Evolutionary conservation across 345 rosid species (phyloP), one percentile per base, ranked within the genome.

Genomic region (Populus deltoides): DNA sequence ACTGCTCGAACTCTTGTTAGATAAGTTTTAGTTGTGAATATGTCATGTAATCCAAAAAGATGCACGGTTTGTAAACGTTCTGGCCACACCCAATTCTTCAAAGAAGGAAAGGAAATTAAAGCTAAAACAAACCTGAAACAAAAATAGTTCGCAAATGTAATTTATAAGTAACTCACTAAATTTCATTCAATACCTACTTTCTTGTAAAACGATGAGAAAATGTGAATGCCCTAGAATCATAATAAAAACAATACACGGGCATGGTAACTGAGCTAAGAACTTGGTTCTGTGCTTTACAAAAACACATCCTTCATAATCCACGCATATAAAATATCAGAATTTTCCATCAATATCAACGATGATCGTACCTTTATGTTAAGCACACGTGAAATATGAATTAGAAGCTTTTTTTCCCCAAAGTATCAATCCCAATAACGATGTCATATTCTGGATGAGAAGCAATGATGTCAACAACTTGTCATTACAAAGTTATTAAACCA

Each of bases 11-110:
- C 95, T 84, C 97, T 85, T n/a, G 94, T 87, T 63, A 83, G 77
- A 63, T 90, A 74, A 71, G 96, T 92, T 72, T 88, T 89, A 18
- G 96, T 90, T 7, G 97, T 91, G 89, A 94, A 92, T 47, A 72
- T 77, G 78, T 86, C 90, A 51, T 89, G 75, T 81, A 79, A 87
- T 5, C 94, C 94, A 38, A 92, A 92, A 63, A 91, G 88, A 84
- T 94, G 94, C 92, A 94, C 88, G 38, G 90, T 91, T 66, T 88
- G 92, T 71, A 94, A 88, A 71, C 97, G 91, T 80, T 94, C 96
- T 20, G 93, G 98, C 97, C 97, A 92, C 79, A 92, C 96, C 97
- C 97, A 94, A 86, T 92, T 91, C 96, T 91, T 67, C 39, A 70
- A 73, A 71, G 20, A 55, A 74, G 53, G 51, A 61, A 85, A 70